phyloP scores from a whole-genome alignment of 108 stramenopile species.

The Cylindrotheca closterium region DNA sequence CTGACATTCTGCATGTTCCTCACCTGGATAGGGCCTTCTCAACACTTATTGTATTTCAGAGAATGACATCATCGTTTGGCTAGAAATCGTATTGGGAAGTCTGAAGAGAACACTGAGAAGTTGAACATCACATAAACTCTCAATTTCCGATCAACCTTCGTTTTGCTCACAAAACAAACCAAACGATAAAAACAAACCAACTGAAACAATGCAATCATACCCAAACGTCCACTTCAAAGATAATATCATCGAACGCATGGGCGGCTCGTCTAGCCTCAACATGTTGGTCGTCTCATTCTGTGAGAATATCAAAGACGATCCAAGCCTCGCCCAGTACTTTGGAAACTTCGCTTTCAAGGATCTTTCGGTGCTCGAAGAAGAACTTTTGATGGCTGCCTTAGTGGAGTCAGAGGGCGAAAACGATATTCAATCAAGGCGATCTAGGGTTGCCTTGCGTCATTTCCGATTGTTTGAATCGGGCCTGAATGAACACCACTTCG shows the following conservation, averaged over 20 bases:
- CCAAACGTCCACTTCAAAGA: no score
- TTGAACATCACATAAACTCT: no score
- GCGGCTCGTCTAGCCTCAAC: neutral
- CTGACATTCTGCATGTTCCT: no score
- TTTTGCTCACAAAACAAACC: no score
- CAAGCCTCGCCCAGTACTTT: neutral
- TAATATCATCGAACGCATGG: neutral
- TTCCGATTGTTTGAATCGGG: neutral
- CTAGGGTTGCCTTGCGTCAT: neutral
- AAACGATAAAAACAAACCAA: no score
- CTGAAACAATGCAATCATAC: no score
- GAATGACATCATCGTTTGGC: no score
- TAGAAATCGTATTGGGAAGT: no score
- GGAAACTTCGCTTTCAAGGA: neutral
- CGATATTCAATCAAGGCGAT: neutral
- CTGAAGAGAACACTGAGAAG: no score
- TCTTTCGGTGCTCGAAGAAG: neutral
- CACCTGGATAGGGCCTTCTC: no score
- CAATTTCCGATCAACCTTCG: no score
- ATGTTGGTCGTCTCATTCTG: neutral
- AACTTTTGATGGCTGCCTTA: neutral
- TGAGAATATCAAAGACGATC: neutral
- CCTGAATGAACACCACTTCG: neutral
- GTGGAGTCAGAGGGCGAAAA: neutral
- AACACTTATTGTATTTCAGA: no score